These are phyloP conservation scores for Penicilliopsis zonata DNA, from an alignment of 495 filamentous ascomycete genomes.

Conservation along the genomic window DNA sequence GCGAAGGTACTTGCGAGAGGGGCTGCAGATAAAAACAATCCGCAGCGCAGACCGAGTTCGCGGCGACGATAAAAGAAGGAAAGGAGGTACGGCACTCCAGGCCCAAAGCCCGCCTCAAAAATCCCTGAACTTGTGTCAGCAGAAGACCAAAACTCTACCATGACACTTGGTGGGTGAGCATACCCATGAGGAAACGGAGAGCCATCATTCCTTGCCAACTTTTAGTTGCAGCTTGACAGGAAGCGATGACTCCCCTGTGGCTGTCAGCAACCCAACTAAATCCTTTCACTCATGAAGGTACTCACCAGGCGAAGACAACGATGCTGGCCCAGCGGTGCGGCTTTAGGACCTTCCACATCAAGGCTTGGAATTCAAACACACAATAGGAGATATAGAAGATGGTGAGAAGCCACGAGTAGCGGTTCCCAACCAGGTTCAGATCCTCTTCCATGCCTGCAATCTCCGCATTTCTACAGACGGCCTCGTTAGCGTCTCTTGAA, in stretches of 20 bases:
- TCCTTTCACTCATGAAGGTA: neutral
- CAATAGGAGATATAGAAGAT: slow-evolving; percentile 61
- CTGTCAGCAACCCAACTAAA: neutral
- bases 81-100: slow-evolving; percentile 59
- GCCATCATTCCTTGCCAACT: slow-evolving; percentile 57
- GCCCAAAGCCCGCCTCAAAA: slow-evolving; percentile 56
- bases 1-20: slow-evolving; percentile 78
- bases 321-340: slow-evolving; percentile 41
- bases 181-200: slow-evolving; percentile 53
- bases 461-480: slow-evolving; percentile 45
- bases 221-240: slow-evolving; percentile 46
- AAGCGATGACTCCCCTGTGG: slow-evolving; percentile 42
- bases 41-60: slow-evolving; percentile 65
- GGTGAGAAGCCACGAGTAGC: slow-evolving; percentile 63
- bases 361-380: slow-evolving; percentile 53
- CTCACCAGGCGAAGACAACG: slow-evolving; percentile 36
- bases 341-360: slow-evolving; percentile 63
- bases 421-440: slow-evolving; percentile 33
- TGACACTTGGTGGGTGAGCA: neutral
- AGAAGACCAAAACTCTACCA: neutral
- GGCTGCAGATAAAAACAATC: slow-evolving; percentile 65
- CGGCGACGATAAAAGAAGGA: slow-evolving; percentile 76
- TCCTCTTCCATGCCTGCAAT: slow-evolving; percentile 48
- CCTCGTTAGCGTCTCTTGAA: slow-evolving; percentile 1
- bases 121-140: slow-evolving; percentile 8